Base-by-base conservation (phyloP, 192 early-diverging fungal genomes). In the Entomortierella beljakovae region DNA sequence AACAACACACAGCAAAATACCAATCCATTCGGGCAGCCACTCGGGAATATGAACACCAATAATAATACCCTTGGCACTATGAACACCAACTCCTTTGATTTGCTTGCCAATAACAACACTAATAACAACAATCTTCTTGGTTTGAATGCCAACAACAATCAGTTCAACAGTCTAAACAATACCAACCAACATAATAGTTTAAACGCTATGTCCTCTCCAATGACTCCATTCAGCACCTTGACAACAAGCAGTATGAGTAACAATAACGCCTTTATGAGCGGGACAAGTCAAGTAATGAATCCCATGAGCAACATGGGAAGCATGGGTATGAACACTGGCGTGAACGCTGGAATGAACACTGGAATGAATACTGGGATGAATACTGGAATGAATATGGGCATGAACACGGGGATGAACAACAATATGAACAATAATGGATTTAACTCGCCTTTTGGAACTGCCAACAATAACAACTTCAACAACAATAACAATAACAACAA, bases 401-500 rank as follows among this genome's bases (percentile, higher is more conserved):
- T n/a, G n/a, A 49, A 9, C 35, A 55, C 48, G 48, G 57, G 57
- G 53, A 55, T 50, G 52, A 62, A 57, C 29, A 56, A 56, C 52
- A 60, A 57, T 51, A 51, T 38, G 46, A 63, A 32, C 6, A 64
- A 59, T 31, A 58, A 48, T 60, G 63, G 57, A 46, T 57, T 53
- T 31, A 77, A 68, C 61, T 57, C 73, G 15, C 53, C 73, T 2
- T 77, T 77, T 51, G 75, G 67, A 13, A 64, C 61, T 38, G 31
- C 23, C 4, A 64, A 35, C 33, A 68, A 55, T 59, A 48, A 60
- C 15, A 60, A 76, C 34, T 57, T 60, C 51, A 64, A 60, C 37
- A 77, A 64, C 64, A 53, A 53, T 16, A 64, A 70, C 34, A 59
- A 52, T 35, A 76, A 75, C 42, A 75, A 62, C n/a, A 68, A 62